Percentiles rank a stretch among this genome's conserved stretches.
Conservation (phyloP, 805 yeast species). For the Candida railenensis region DNA sequence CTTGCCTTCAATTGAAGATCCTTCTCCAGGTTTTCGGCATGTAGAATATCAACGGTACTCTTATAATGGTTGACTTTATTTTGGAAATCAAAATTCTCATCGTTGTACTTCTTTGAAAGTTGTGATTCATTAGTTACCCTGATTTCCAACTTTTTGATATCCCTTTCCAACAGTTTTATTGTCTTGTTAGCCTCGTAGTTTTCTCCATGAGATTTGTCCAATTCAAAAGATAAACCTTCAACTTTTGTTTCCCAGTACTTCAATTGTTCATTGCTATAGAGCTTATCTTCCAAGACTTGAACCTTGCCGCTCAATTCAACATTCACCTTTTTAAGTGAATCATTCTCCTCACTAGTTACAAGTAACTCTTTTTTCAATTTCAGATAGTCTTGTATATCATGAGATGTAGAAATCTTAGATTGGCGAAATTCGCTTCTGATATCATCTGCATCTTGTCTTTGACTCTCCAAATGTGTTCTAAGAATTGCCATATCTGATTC, state of each 20-base stretch:
- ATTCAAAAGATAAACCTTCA: slow-evolving; percentile 48
- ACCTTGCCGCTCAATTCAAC: slow-evolving; percentile 48
- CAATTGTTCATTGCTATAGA: slow-evolving; percentile 51
- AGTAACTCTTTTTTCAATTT: slow-evolving; percentile 49
- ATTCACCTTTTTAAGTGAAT: slow-evolving; percentile 56
- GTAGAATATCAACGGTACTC: slow-evolving; percentile 38
- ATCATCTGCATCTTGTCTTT: slow-evolving; percentile 31
- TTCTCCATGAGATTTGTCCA: slow-evolving; percentile 46
- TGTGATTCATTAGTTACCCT: slow-evolving; percentile 51
- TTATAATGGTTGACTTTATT: slow-evolving; percentile 45
- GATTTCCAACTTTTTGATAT: slow-evolving; percentile 52
- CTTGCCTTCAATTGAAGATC: slow-evolving; percentile 44
- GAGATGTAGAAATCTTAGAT: slow-evolving; percentile 24
- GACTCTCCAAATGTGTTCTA: slow-evolving; percentile 32
- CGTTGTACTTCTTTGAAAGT: slow-evolving; percentile 52
- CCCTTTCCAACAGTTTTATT: slow-evolving; percentile 49
- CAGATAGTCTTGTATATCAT: slow-evolving; percentile 35
- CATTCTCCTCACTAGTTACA: slow-evolving; percentile 65
- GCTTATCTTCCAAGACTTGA: slow-evolving; percentile 45
- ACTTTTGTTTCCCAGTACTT: slow-evolving; percentile 62
- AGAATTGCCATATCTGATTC: slow-evolving; percentile 29
- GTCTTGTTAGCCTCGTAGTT: slow-evolving; percentile 54
- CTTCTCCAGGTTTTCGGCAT: slow-evolving; percentile 40
- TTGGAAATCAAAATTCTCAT: slow-evolving; percentile 58
- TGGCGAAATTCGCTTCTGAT: slow-evolving; percentile 34